Base-by-base conservation (phyloP, 176 grass and related monocot species). In the Triticum turgidum region DNA sequence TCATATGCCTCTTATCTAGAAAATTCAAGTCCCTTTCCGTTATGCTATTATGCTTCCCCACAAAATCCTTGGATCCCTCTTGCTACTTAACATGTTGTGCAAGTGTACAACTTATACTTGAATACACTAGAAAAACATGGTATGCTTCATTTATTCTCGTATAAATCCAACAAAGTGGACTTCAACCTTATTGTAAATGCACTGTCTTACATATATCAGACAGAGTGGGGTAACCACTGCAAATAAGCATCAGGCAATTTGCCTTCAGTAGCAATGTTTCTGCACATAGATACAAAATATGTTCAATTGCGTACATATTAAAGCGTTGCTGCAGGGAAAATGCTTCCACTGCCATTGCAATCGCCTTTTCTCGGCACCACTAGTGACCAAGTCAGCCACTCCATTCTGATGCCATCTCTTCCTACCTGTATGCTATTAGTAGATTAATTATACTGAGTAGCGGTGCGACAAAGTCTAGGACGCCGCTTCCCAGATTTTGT, bases 401-500 rank as follows among this genome's bases (percentile, higher is more conserved):
- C 61, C 80, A 81, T 80, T 61, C 76, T 47, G 77, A 88, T 18
- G 63, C 77, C 62, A 32, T 30, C 24, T 52, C 59, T 64, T 79
- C 75, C 74, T 80, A 79, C 20, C 80, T 80, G 73, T 54, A 81
- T 71, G 62, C 33, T 41, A 61, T 77, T 58, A 54, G 45, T 86
- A 75, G 45, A 37, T 76, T 69, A 6, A 7, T 69, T 69, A 69
- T 59, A 59, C 41, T 42, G 11, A 35, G 61, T 32, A 62, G n/a
- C 79, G 5, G 75, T 63, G 61, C n/a, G 7, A 9, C 73, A 68
- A 15, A 45, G 56, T 47, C 79, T 86, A 83, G 22, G 79, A 81
- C 41, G 90, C 61, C 21, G 61, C 68, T 65, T 94, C 94, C 97
- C 97, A 96, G 22, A 98, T 89, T 77, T 94, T 99, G 88, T 96